phyloP scores from a whole-genome alignment of 2,329 filamentous ascomycete species.

The Mycosphaerella arachidis region DNA sequence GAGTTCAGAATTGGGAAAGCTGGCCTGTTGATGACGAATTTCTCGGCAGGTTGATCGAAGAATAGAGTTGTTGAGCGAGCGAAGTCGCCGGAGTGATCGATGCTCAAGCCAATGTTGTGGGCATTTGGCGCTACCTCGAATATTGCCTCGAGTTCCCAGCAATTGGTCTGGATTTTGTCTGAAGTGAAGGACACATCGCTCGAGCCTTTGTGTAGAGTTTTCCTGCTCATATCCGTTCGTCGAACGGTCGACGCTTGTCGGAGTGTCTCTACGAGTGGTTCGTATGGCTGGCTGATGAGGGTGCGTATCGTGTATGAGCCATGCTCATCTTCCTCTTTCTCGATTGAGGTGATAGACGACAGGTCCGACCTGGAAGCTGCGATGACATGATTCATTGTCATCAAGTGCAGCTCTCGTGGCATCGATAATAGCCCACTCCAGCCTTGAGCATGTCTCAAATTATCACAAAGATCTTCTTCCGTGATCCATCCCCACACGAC shows the following conservation, averaged over 20 bases:
- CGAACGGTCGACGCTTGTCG: conserved; percentile 21
- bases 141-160: conserved; percentile 24
- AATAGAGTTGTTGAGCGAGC: conserved; percentile 36
- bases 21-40: conserved; percentile 39
- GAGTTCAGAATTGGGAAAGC: conserved; percentile 29
- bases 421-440: conserved; percentile 50
- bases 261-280: conserved; percentile 20
- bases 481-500: conserved; percentile 50
- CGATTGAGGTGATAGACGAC: conserved; percentile 41
- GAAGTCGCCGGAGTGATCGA: conserved; percentile 24
- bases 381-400: conserved; percentile 36
- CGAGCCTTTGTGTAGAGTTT: neutral
- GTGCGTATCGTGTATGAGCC: conserved; percentile 42
- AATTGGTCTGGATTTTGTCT: conserved; percentile 8
- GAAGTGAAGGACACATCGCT: conserved; percentile 9
- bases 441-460: conserved; percentile 41
- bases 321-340: conserved; percentile 23
- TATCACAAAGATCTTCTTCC: conserved; percentile 47
- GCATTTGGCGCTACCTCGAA: conserved; percentile 22
- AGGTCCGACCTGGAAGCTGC: conserved; percentile 37
- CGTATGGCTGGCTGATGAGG: conserved; percentile 31
- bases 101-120: conserved; percentile 19
- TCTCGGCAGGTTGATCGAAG: conserved; percentile 39
- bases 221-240: conserved; percentile 2
- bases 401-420: conserved; percentile 43